Percentiles rank a stretch among this genome's conserved stretches.
Evolutionary conservation across 2,329 filamentous ascomycete species (phyloP).

Genomic region (Fusarium odoratissimum): DNA sequence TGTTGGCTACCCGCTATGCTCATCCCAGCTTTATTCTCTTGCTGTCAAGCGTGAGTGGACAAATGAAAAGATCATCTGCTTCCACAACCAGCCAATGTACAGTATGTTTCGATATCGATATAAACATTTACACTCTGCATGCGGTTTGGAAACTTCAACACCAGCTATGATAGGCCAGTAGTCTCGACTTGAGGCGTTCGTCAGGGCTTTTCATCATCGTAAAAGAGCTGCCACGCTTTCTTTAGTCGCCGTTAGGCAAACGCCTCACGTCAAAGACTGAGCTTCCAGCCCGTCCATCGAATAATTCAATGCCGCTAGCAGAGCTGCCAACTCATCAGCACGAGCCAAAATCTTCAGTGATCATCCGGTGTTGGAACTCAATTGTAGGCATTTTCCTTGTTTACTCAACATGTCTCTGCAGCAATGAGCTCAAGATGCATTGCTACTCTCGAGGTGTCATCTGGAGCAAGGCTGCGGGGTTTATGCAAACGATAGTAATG

Average conservation of each 20-base stretch:
- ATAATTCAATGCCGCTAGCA: constrained; percentile 10
- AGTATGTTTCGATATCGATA: background rate
- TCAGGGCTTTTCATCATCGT: background rate
- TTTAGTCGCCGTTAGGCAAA: constrained; percentile 23
- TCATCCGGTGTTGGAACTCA: constrained; percentile 2
- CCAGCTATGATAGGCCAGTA: constrained; percentile 25
- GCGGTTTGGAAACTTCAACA: constrained; percentile 8
- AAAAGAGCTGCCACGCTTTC: constrained; percentile 12
- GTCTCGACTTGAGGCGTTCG: constrained; percentile 15
- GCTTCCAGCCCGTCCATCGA: constrained; percentile 32
- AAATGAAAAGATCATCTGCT: constrained; percentile 10
- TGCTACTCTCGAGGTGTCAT: constrained; percentile 11
- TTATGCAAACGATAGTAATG: constrained; percentile 22
- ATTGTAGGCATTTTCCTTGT: constrained; percentile 13
- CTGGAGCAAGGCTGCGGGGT: constrained; percentile 16
- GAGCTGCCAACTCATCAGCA: background rate
- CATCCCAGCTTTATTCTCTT: constrained; percentile 18
- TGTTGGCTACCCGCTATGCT: constrained; percentile 19
- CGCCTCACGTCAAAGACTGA: constrained; percentile 26
- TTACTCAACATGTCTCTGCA: constrained; percentile 18
- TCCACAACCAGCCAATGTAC: constrained; percentile 4
- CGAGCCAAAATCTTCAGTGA: background rate
- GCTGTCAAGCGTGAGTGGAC: background rate
- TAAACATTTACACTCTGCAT: constrained; percentile 8
- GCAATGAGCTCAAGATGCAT: constrained; percentile 4